Evolutionary conservation across 164 flowering plant genomes (phyloP).

Genomic region (Buxus sempervirens): DNA sequence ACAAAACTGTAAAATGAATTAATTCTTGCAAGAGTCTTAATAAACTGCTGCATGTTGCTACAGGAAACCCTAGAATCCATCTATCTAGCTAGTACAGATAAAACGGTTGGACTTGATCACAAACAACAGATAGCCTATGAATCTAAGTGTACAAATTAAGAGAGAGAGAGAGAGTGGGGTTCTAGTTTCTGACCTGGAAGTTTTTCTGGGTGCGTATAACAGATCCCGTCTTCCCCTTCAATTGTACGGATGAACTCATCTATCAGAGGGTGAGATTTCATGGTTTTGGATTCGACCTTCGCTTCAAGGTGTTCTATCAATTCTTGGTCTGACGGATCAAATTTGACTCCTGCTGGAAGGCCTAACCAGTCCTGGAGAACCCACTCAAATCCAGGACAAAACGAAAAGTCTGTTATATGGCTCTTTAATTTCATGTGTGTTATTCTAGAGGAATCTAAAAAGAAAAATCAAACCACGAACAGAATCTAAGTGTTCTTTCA

Average conservation of each 20-base stretch:
- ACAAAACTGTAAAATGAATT: slow-evolving; percentile 22
- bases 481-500: background rate
- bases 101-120: too few relatives aligned
- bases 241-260: slow-evolving; percentile 92
- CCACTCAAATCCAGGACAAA: slow-evolving; percentile 3
- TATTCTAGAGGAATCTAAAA: background rate
- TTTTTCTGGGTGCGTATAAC: slow-evolving; percentile 93
- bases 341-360: slow-evolving; percentile 94
- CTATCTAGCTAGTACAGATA: background rate
- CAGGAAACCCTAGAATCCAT: slow-evolving; percentile 22
- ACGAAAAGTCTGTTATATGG: background rate
- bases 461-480: background rate
- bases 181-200: slow-evolving; percentile 59
- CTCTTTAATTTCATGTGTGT: background rate
- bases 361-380: slow-evolving; percentile 81
- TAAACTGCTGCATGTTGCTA: slow-evolving; percentile 13
- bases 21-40: slow-evolving; percentile 22
- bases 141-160: too few relatives aligned
- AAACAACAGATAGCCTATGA: too few relatives aligned
- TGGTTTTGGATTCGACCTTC: slow-evolving; percentile 59
- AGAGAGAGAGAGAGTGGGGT: slow-evolving; percentile 13
- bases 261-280: slow-evolving; percentile 83
- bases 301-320: slow-evolving; percentile 91
- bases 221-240: slow-evolving; percentile 96
- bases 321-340: slow-evolving; percentile 95